Conservation (phyloP, 2,329 filamentous ascomycete genomes). For the Hirsutella thompsonii region DNA sequence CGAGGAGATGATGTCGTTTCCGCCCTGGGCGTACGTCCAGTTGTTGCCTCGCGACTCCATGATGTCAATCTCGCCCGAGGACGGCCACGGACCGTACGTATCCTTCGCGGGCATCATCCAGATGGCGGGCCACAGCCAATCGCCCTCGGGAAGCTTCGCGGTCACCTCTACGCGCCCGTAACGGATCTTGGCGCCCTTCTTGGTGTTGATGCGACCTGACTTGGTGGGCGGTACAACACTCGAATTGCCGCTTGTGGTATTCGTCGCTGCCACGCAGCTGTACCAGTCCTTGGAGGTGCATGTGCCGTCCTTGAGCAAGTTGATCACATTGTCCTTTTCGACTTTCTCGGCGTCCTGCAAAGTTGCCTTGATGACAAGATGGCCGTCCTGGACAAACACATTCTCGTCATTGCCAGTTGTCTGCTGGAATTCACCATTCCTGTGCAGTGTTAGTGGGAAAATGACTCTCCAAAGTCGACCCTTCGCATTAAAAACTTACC, state of each 20-base stretch:
- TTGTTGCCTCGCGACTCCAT: conserved; percentile 74
- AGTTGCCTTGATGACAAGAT: conserved; percentile 64
- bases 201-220: conserved; percentile 69
- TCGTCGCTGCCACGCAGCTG: conserved; percentile 57
- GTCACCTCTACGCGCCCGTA: conserved; percentile 73
- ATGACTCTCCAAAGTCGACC: too few relatives aligned
- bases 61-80: conserved; percentile 76
- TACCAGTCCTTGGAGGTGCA: conserved; percentile 49
- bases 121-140: conserved; percentile 89
- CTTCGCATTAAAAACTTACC: conserved; percentile 48
- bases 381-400: conserved; percentile 55
- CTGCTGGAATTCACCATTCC: conserved; percentile 71
- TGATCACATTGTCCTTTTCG: conserved; percentile 51
- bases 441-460: conserved; percentile 17
- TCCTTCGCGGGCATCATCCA: conserved; percentile 71
- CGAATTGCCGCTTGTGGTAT: conserved; percentile 55
- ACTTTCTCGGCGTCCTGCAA: conserved; percentile 57
- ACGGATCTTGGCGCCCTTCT: conserved; percentile 56
- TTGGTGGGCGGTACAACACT: conserved; percentile 66
- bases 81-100: conserved; percentile 65
- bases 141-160: conserved; percentile 61
- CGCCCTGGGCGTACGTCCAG: conserved; percentile 60
- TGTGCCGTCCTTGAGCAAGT: conserved; percentile 51
- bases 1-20: conserved; percentile 70
- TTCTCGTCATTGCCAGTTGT: conserved; percentile 64